Percentiles rank a stretch among this genome's conserved stretches.
phyloP scores from a whole-genome alignment of 1,139 yeast genomes.

The Candida glucosophila region DNA sequence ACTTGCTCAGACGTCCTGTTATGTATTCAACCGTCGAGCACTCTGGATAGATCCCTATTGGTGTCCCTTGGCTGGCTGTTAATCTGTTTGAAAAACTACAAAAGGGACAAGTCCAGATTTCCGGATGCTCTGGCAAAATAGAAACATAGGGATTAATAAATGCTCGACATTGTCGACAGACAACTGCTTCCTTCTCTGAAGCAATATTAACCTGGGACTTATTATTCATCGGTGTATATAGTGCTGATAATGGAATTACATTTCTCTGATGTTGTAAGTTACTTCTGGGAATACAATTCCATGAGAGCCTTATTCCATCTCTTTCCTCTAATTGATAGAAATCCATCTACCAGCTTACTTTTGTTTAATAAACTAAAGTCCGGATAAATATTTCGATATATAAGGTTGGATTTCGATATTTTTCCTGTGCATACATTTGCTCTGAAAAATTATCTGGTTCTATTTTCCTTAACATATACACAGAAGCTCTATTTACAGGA shows the following conservation, averaged over 20 bases:
- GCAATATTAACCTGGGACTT: constrained; percentile 39
- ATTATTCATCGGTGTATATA: constrained; percentile 59
- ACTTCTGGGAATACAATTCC: constrained; percentile 74
- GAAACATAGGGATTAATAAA: constrained; percentile 50
- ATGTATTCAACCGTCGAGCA: constrained; percentile 54
- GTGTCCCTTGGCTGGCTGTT: constrained; percentile 12
- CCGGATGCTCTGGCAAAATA: constrained; percentile 16
- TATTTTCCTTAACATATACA: too few species aligned
- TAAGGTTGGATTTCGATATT: too few species aligned
- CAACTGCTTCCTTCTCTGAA: constrained; percentile 15
- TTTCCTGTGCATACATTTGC: too few species aligned
- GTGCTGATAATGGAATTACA: constrained; percentile 53
- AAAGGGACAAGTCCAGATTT: constrained; percentile 57
- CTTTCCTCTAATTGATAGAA: constrained; percentile 81
- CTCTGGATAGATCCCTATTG: constrained; percentile 29
- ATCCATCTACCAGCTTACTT: too few species aligned
- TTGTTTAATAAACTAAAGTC: too few species aligned
- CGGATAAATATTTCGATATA: too few species aligned
- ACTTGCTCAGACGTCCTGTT: constrained; percentile 32
- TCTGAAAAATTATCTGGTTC: too few species aligned
- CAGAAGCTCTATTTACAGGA: too few species aligned
- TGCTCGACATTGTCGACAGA: constrained; percentile 54
- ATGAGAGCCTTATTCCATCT: constrained; percentile 84
- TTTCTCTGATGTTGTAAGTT: constrained; percentile 50
- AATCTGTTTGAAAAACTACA: constrained; percentile 51